Conservation (phyloP, 1,139 yeast species). For the Candida neerlandica region DNA sequence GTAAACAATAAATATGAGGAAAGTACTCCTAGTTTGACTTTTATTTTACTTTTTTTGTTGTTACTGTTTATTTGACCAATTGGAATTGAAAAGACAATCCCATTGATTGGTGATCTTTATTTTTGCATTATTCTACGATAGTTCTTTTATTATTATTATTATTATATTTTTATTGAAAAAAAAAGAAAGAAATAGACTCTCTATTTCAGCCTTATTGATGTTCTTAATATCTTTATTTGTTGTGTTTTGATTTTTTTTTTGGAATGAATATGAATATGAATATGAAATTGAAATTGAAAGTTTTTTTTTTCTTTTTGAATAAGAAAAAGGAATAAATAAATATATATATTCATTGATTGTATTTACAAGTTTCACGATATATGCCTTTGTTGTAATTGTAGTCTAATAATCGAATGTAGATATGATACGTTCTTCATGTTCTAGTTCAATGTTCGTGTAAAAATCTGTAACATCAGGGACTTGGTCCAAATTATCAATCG, state of each 20-base stretch:
- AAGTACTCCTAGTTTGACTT: neutral
- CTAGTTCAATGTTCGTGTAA: slow-evolving; percentile 54
- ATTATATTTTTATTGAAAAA: too few species aligned
- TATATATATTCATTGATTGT: slow-evolving; percentile 3
- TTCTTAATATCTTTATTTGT: neutral
- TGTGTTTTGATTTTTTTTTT: too few species aligned
- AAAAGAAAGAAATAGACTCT: neutral
- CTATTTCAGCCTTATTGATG: neutral
- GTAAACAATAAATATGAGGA: slow-evolving; percentile 21
- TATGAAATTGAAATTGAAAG: too few species aligned
- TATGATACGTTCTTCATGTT: slow-evolving; percentile 13
- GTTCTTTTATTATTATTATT: neutral
- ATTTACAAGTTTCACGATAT: slow-evolving; percentile 4
- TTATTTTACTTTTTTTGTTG: neutral
- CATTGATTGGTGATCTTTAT: neutral
- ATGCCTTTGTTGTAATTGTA: neutral
- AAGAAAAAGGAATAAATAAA: slow-evolving; percentile 3
- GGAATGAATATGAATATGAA: too few species aligned
- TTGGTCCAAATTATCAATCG: slow-evolving; percentile 65
- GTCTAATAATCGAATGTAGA: slow-evolving; percentile 9
- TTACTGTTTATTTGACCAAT: neutral
- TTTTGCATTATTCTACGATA: neutral
- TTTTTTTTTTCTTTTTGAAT: neutral
- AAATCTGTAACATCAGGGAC: slow-evolving; percentile 81
- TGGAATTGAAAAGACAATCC: neutral